Conservation (phyloP, 2,329 filamentous ascomycete species). For the Sclerotinia glacialis region DNA sequence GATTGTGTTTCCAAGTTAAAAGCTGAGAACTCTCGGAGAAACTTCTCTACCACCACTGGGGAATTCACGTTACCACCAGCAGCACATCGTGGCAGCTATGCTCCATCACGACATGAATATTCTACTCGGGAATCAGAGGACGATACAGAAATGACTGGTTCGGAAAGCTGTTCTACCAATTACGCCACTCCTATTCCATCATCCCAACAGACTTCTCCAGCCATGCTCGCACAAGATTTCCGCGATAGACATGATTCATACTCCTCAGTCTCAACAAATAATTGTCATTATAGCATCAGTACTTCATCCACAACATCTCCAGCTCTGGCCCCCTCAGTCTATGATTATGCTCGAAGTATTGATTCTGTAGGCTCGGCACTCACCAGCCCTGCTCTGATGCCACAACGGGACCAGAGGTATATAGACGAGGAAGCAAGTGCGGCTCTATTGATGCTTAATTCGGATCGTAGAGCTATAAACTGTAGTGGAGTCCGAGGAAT, state of each 20-base stretch:
- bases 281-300: slow-evolving; percentile 51
- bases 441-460: slow-evolving; percentile 83
- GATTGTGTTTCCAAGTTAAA: slow-evolving; percentile 82
- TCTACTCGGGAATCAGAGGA: slow-evolving; percentile 42
- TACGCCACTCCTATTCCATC: slow-evolving; percentile 40
- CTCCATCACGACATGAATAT: slow-evolving; percentile 42
- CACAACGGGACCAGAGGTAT: slow-evolving; percentile 57
- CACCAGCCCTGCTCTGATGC: slow-evolving; percentile 57
- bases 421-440: slow-evolving; percentile 67
- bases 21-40: slow-evolving; percentile 43
- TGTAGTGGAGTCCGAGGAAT: slow-evolving; percentile 45
- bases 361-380: slow-evolving; percentile 48
- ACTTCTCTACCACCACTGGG: slow-evolving; percentile 27
- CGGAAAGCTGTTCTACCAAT: slow-evolving; percentile 49
- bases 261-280: slow-evolving; percentile 49
- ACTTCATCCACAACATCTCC: slow-evolving; percentile 54
- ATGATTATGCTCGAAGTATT: slow-evolving; percentile 45
- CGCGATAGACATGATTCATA: slow-evolving; percentile 51
- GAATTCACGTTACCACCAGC: slow-evolving; percentile 32
- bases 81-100: slow-evolving; percentile 28
- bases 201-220: slow-evolving; percentile 50
- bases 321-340: slow-evolving; percentile 52
- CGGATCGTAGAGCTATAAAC: slow-evolving; percentile 53
- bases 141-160: slow-evolving; percentile 61
- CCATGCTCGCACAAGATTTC: slow-evolving; percentile 47